These are phyloP conservation scores for Chenopodium album DNA, from an alignment of 148 eudicot genomes.

Conservation along the genomic window DNA sequence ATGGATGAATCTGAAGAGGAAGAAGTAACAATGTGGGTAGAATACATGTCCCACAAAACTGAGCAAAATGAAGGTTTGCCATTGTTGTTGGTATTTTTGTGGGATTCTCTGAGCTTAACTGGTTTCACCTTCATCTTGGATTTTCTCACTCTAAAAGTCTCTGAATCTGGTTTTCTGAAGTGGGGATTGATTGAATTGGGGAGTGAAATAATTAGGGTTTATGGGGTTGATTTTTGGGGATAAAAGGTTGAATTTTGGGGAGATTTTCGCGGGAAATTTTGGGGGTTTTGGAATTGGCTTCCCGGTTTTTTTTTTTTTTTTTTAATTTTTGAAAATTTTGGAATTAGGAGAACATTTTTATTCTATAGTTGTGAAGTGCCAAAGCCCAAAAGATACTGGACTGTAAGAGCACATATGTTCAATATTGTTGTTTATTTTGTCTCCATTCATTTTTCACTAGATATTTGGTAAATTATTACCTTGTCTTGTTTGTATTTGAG, in stretches of 20 bases:
- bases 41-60: constrained; percentile 66
- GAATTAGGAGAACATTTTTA: no score
- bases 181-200: neutral
- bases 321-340: no score
- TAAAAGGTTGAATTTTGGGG: constrained; percentile 6
- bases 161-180: no score
- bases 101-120: constrained; percentile 37
- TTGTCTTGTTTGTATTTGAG: no score
- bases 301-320: neutral
- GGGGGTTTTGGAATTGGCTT: neutral
- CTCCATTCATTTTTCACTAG: no score
- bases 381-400: no score
- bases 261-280: constrained; percentile 16
- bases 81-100: constrained; percentile 27
- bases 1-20: constrained; percentile 67
- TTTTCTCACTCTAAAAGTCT: neutral
- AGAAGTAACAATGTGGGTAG: constrained; percentile 67
- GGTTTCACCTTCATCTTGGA: constrained; percentile 28
- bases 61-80: constrained; percentile 52
- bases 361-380: no score
- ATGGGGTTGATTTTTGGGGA: constrained; percentile 5
- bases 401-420: no score
- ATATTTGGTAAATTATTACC: no score
- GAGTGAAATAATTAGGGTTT: neutral
- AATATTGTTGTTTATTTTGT: no score